These are phyloP conservation scores for Malassezia cuniculi DNA, from an alignment of 1,284 basidiomycete species.

Conservation along the genomic window DNA sequence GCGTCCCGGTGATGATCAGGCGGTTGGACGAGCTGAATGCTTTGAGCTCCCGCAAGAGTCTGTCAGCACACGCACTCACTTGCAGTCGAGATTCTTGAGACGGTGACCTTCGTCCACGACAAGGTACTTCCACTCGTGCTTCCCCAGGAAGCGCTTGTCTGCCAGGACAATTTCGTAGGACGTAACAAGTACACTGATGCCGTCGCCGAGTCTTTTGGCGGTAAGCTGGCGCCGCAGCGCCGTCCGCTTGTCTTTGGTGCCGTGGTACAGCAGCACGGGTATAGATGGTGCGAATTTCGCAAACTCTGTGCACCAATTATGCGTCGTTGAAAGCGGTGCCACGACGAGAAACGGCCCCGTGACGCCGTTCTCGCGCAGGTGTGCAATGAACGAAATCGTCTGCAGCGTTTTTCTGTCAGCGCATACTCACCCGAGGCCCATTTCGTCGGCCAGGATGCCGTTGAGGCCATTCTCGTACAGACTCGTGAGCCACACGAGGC, in stretches of 20 bases:
- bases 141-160: conserved; percentile 27
- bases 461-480: conserved; percentile 87
- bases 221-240: conserved; percentile 52
- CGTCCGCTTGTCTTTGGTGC: conserved; percentile 61
- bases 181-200: conserved; percentile 56
- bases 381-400: conserved; percentile 80
- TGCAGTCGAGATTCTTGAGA: conserved; percentile 81
- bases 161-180: conserved; percentile 83
- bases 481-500: conserved; percentile 88
- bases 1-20: conserved; percentile 85
- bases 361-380: conserved; percentile 63
- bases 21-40: conserved; percentile 69
- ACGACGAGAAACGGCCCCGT: conserved; percentile 75
- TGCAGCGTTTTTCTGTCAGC: conserved; percentile 60
- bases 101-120: conserved; percentile 92
- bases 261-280: conserved; percentile 78
- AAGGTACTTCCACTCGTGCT: conserved; percentile 57
- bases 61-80: conserved; percentile 27
- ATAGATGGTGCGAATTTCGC: conserved; percentile 57
- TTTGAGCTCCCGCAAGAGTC: conserved; percentile 77
- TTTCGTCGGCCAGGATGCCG: conserved; percentile 79
- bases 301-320: conserved; percentile 86
- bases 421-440: conserved; percentile 57
- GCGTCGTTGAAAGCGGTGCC: conserved; percentile 76
- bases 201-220: neutral